These are phyloP conservation scores for Candida nanaspora DNA, from an alignment of 805 yeast genomes.

Conservation along the genomic window DNA sequence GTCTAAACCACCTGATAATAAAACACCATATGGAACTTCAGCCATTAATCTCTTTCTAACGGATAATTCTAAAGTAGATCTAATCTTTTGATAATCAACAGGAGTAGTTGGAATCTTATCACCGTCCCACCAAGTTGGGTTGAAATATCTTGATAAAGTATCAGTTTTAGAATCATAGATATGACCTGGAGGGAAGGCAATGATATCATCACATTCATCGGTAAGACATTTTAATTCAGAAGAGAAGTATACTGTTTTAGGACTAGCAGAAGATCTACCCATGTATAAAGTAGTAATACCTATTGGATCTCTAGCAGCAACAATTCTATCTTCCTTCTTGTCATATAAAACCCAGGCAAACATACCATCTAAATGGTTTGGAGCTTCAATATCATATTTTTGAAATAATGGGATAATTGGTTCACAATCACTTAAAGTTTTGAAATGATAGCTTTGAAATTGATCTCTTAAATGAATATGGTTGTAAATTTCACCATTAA, in stretches of 20 bases:
- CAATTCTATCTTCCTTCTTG: conserved; percentile 71
- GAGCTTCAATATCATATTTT: conserved; percentile 85
- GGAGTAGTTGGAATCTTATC: conserved; percentile 64
- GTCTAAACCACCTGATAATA: conserved; percentile 95
- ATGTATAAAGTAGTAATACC: conserved; percentile 95
- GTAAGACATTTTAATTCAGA: conserved; percentile 90
- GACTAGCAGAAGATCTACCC: conserved; percentile 70
- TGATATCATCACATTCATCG: conserved; percentile 89
- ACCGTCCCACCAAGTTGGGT: conserved; percentile 94
- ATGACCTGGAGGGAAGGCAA: conserved; percentile 98
- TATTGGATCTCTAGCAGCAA: conserved; percentile 98
- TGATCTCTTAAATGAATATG: conserved; percentile 83
- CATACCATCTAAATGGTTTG: conserved; percentile 95
- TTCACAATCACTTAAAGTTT: conserved; percentile 93
- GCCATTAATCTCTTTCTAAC: conserved; percentile 99
- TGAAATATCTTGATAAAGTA: conserved; percentile 77
- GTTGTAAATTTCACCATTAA: conserved; percentile 98
- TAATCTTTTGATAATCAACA: conserved; percentile 63
- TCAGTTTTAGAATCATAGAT: conserved; percentile 90
- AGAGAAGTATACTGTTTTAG: conserved; percentile 81
- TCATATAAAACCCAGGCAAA: conserved; percentile 93
- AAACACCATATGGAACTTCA: conserved; percentile 98
- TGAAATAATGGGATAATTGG: conserved; percentile 89
- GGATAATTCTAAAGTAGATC: conserved; percentile 83
- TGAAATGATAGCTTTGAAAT: conserved; percentile 65